phyloP scores from a whole-genome alignment of 768 basidiomycete species.

The Galerina marginata region DNA sequence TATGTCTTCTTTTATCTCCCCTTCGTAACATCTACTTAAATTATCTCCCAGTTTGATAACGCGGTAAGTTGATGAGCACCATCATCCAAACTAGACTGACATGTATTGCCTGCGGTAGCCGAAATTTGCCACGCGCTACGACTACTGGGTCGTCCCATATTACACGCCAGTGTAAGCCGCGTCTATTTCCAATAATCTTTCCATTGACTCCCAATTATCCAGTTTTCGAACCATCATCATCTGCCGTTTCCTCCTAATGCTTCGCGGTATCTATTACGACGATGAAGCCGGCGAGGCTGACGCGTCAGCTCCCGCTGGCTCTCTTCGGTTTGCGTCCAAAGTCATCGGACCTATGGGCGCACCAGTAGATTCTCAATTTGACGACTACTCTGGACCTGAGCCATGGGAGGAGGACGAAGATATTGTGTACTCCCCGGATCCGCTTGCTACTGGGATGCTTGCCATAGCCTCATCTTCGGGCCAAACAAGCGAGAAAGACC shows the following conservation, averaged over 20 bases:
- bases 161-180: conserved; percentile 36
- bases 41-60: conserved; percentile 19
- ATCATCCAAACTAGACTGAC: background rate
- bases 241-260: conserved; percentile 37
- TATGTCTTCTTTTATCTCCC: conserved; percentile 13
- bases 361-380: conserved; percentile 23
- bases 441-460: conserved; percentile 27
- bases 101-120: conserved; percentile 21
- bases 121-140: conserved; percentile 33
- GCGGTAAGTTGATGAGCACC: conserved; percentile 11
- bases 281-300: conserved; percentile 20
- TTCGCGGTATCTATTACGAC: conserved; percentile 30
- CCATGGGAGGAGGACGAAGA: conserved; percentile 20
- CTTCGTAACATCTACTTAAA: background rate
- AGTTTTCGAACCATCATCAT: conserved; percentile 41
- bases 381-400: conserved; percentile 19
- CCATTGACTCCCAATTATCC: background rate
- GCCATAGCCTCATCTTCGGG: background rate
- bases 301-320: conserved; percentile 12
- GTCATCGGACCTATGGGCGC: conserved; percentile 34
- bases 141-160: conserved; percentile 41
- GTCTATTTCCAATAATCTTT: background rate
- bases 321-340: conserved; percentile 28
- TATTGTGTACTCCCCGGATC: conserved; percentile 27
- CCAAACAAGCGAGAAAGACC: too few relatives aligned